phyloP scores from a whole-genome alignment of 148 eudicot genomes.

The Vaccinium myrtillus region DNA sequence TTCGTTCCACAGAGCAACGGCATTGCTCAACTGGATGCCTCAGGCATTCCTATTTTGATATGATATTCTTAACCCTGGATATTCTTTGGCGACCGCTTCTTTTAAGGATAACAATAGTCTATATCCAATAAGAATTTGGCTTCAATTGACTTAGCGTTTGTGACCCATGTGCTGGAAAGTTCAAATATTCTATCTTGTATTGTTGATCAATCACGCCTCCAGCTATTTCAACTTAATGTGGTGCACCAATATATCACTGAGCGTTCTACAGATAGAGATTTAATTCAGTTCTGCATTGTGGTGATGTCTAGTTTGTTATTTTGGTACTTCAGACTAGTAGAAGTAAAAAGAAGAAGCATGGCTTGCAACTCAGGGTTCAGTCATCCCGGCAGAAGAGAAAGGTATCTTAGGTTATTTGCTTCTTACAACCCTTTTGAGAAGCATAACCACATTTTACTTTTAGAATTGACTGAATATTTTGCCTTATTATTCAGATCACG shows the following conservation, averaged over 20 bases:
- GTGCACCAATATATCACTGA: not conserved
- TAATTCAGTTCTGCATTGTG: not conserved
- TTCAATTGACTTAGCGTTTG: not conserved
- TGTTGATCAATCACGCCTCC: not conserved
- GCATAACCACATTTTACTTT: not conserved
- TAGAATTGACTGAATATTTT: not conserved
- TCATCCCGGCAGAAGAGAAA: conserved; percentile 69
- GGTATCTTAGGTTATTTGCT: conserved; percentile 33
- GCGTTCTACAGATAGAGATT: not conserved
- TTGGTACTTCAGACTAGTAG: conserved; percentile 1
- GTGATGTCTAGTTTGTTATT: not conserved
- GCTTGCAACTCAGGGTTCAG: conserved; percentile 70
- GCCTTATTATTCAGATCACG: not conserved
- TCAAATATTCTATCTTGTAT: not conserved
- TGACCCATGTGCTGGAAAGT: not conserved
- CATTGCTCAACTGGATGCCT: too few relatives aligned
- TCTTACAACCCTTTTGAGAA: conserved; percentile 9
- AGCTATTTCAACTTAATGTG: not conserved
- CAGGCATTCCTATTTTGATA: not conserved
- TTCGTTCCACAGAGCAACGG: too few relatives aligned
- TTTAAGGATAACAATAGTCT: not conserved
- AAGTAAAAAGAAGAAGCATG: conserved; percentile 50
- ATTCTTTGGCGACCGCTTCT: not conserved
- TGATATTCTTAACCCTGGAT: not conserved
- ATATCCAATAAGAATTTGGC: not conserved